Percentiles rank a stretch among this genome's conserved stretches.
Conservation (phyloP, 371 early-diverging fungal genomes). For the Rhizopus arrhizus region DNA sequence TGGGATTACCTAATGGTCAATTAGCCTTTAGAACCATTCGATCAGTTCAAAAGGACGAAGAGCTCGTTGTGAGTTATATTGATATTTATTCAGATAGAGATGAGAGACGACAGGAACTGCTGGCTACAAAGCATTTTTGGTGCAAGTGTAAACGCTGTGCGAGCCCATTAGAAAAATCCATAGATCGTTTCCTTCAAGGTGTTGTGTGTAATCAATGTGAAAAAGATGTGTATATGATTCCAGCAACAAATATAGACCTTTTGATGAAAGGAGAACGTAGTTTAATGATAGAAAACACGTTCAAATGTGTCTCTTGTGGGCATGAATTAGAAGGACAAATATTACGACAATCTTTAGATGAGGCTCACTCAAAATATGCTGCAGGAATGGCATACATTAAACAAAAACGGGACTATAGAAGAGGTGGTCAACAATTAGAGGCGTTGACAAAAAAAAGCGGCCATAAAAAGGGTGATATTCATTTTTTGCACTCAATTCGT, state of each 20-base stretch:
- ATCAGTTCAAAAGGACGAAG: conserved; percentile 58
- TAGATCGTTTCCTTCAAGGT: conserved; percentile 71
- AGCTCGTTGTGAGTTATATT: conserved; percentile 64
- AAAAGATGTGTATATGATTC: conserved; percentile 68
- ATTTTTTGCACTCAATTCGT: conserved; percentile 41
- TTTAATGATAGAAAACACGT: conserved; percentile 22
- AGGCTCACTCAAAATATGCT: conserved; percentile 37
- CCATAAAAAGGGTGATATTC: conserved; percentile 22
- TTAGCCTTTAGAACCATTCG: conserved; percentile 63
- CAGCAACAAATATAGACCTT: conserved; percentile 41
- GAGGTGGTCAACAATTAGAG: conserved; percentile 35
- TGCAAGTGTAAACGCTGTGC: conserved; percentile 74
- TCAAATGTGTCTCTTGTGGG: conserved; percentile 55
- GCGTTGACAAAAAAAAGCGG: conserved; percentile 15
- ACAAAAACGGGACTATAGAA: conserved; percentile 34
- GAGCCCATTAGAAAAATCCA: conserved; percentile 59
- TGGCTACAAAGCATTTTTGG: conserved; percentile 67
- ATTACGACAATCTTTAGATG: conserved; percentile 43
- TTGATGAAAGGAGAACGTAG: conserved; percentile 18
- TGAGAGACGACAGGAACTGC: conserved; percentile 66
- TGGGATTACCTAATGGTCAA: conserved; percentile 54
- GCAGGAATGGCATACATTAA: conserved; percentile 37
- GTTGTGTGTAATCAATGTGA: conserved; percentile 63
- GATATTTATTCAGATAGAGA: conserved; percentile 72
- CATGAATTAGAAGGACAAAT: conserved; percentile 36